Conservation (phyloP, 345 rosid genomes). For the Orychophragmus violaceus region DNA sequence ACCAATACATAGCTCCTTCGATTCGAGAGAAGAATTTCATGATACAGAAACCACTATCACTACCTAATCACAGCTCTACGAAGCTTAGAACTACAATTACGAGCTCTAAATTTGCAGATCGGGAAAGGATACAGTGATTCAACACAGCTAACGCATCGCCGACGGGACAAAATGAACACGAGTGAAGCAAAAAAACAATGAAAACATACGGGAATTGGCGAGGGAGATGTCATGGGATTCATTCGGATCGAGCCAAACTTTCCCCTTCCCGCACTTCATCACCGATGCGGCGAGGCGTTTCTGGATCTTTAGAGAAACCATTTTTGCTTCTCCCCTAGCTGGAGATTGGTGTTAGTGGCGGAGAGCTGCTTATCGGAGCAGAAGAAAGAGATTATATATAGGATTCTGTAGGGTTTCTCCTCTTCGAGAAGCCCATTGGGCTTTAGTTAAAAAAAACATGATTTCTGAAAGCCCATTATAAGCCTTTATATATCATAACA, state of each 20-base stretch:
- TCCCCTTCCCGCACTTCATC: slow-evolving; percentile 35
- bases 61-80: too few relatives aligned
- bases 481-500: background rate
- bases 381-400: slow-evolving; percentile 4
- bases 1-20: background rate
- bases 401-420: slow-evolving; percentile 22
- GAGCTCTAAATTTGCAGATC: background rate
- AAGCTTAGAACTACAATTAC: too few relatives aligned
- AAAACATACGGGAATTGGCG: slow-evolving; percentile 30
- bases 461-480: background rate
- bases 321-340: slow-evolving; percentile 13
- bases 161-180: background rate
- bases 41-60: too few relatives aligned
- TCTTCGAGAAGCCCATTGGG: background rate
- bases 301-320: slow-evolving; percentile 34
- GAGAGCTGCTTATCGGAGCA: background rate
- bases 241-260: slow-evolving; percentile 36
- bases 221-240: slow-evolving; percentile 33
- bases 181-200: background rate
- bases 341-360: slow-evolving; percentile 28
- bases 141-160: background rate
- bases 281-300: slow-evolving; percentile 35
- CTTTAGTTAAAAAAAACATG: background rate
- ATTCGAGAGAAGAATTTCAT: background rate
- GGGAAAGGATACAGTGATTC: background rate